Base-by-base conservation (phyloP, 2,329 filamentous ascomycete genomes). In the Penicillium sp. region DNA sequence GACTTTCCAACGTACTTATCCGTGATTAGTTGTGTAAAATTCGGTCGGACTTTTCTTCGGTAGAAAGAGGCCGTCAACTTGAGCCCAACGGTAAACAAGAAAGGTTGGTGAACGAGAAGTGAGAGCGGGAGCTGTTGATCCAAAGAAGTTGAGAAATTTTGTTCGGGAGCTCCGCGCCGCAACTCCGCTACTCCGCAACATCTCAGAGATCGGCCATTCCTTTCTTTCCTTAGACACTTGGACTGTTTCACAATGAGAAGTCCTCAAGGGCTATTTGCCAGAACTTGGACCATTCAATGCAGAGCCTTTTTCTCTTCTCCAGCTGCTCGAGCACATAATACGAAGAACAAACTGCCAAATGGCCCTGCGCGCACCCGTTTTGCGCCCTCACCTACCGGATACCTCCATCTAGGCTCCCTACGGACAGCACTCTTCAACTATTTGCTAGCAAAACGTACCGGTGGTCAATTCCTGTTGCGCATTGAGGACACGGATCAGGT, bases 401-500 rank as follows among this genome's bases (percentile, higher is more conserved):
- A 93, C 68, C 82, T 99, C 25, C 94, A 99, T 75, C 81, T 99
- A 13, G 94, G 94, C 4, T 96, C 93, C 0, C 76, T 99, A 36
- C 83, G 94, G 58, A 99, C 94, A 0, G 96, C 96, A 0, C 77
- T 99, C n/a, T 97, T 92, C 79, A 97, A 96, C 70, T 97, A 93
- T 66, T 79, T 99, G 5, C 82, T 96, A n/a, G 93, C 94, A 0
- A 90, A 88, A 68, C 86, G 89, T 3, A 96, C 94, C 0, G 88
- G 89, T 5, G 94, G 94, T 7, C 89, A 96, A 72, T 99, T 99
- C 68, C 77, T 99, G 12, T 78, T 99, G 49, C 86, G 94, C 10
- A 87, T 99, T 62, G 94, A 99, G 78, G 94, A 99, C 73, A 99
- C 94, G 5, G 94, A 97, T 76, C 90, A 91, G 82, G 90, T 92